Evolutionary conservation across 495 filamentous ascomycete species (phyloP).

Genomic region (Amphirosellinia nigrospora): DNA sequence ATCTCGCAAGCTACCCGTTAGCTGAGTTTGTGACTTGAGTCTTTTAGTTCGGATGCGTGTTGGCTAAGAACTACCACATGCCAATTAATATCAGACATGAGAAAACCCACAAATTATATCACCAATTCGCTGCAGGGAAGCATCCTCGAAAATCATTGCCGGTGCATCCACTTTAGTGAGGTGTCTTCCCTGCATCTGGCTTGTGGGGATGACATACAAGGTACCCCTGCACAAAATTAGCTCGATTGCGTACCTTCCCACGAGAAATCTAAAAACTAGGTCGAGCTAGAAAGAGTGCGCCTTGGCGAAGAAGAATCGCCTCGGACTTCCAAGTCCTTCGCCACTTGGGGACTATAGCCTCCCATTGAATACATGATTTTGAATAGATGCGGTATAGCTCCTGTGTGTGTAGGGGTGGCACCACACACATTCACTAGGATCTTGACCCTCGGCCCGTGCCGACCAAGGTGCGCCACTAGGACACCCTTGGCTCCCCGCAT

Average conservation of each 20-base stretch:
- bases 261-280: not conserved
- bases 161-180: not conserved
- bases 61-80: not conserved
- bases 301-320: not conserved
- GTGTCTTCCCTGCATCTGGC: not conserved
- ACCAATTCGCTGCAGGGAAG: not conserved
- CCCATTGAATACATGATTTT: not conserved
- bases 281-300: not conserved
- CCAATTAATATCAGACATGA: not conserved
- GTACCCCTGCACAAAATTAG: not conserved
- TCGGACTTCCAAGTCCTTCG: not conserved
- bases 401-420: not conserved
- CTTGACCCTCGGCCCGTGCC: constrained; percentile 20
- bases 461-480: constrained; percentile 4
- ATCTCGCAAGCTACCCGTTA: not conserved
- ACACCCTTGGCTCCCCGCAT: constrained; percentile 18
- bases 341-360: not conserved
- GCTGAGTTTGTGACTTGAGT: not conserved
- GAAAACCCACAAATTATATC: not conserved
- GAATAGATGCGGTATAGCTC: not conserved
- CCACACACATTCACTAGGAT: not conserved
- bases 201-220: not conserved
- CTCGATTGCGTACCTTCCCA: not conserved
- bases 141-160: not conserved
- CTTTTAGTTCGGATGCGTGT: not conserved